A percentile compares a stretch with the other conserved stretches of the same genome.
These are phyloP conservation scores for Cystofilobasidium ferigula DNA, from an alignment of 768 basidiomycete species.

Conservation along the genomic window DNA sequence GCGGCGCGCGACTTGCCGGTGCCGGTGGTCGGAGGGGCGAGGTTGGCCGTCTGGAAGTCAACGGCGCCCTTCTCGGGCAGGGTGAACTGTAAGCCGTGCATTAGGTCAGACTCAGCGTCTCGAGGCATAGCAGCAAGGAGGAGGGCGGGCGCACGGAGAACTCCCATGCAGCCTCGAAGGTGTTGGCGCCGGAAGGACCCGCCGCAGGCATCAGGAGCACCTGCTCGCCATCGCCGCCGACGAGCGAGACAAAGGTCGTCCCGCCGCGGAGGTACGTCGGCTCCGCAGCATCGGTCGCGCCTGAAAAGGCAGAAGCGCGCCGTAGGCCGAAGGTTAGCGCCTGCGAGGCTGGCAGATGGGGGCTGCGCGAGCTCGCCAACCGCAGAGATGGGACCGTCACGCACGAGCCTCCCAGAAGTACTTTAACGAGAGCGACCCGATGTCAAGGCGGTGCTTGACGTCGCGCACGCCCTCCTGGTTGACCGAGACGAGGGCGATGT, in stretches of 20 bases:
- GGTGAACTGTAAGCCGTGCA: neutral
- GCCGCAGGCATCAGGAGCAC: conserved; percentile 15
- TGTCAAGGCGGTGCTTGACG: conserved; percentile 14
- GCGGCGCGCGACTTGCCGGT: conserved; percentile 12
- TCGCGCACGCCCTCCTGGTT: conserved; percentile 19
- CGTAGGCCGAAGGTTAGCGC: too few species aligned
- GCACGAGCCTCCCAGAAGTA: conserved; percentile 17
- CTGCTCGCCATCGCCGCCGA: conserved; percentile 11
- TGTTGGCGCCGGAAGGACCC: neutral
- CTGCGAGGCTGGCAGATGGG: neutral
- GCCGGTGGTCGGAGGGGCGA: neutral
- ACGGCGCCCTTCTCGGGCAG: conserved; percentile 14
- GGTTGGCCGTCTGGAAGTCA: neutral
- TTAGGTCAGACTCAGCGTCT: neutral
- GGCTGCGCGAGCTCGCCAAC: neutral
- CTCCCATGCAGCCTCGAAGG: neutral
- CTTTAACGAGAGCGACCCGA: neutral
- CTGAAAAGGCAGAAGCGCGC: neutral
- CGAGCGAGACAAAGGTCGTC: neutral
- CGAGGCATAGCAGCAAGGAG: neutral
- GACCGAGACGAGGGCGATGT: conserved; percentile 12
- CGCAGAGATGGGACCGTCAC: too few species aligned
- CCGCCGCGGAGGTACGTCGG: conserved; percentile 5
- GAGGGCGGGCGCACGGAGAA: conserved; percentile 6
- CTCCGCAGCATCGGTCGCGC: neutral